Evolutionary conservation across 83 land plant genomes (phyloP).

Genomic region (Thuja plicata): DNA sequence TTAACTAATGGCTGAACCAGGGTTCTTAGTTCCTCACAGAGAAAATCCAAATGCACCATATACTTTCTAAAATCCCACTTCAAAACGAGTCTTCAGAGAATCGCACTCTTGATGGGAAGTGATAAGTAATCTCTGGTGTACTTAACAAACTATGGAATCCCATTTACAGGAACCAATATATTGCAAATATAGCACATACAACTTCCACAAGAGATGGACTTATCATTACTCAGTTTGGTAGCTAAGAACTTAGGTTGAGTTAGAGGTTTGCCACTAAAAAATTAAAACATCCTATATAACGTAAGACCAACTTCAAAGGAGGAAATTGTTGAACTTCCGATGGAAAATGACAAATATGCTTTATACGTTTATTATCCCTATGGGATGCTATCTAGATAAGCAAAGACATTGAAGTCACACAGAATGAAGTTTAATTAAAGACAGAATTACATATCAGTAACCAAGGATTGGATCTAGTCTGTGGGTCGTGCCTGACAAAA

Average conservation of each 20-base stretch:
- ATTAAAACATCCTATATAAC: background rate
- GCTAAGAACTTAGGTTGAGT: background rate
- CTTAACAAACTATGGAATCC: background rate
- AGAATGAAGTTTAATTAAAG: background rate
- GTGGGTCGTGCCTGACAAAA: background rate
- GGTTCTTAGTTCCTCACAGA: too few relatives aligned
- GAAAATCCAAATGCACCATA: background rate
- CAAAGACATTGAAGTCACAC: background rate
- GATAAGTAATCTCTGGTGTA: background rate
- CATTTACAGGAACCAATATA: background rate
- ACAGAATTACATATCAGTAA: background rate
- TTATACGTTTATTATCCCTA: background rate
- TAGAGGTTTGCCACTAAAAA: background rate
- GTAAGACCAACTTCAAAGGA: background rate
- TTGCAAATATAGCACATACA: background rate
- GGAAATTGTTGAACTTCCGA: background rate
- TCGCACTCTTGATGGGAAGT: background rate
- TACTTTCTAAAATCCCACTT: background rate
- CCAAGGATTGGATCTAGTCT: background rate
- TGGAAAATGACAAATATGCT: background rate
- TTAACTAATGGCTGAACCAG: too few relatives aligned
- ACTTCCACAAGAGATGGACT: background rate
- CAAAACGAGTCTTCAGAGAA: background rate
- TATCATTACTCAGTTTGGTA: background rate
- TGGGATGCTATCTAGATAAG: background rate